Evolutionary conservation across 2,329 filamentous ascomycete genomes (phyloP).

Genomic region (Aspergillus tamarii): DNA sequence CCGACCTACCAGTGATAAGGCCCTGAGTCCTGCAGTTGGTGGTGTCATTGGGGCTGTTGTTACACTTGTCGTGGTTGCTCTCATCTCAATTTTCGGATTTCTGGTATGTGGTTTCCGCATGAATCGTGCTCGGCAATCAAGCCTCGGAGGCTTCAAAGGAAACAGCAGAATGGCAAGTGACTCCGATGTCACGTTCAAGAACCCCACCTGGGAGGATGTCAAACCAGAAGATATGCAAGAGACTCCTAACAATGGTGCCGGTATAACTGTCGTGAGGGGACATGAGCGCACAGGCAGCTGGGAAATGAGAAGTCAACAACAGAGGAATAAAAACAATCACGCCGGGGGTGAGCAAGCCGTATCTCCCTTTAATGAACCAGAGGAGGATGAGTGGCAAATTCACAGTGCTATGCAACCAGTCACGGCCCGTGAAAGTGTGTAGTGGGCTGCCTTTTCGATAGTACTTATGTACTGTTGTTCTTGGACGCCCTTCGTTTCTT

Average conservation of each 20-base stretch:
- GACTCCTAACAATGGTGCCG: slow-evolving; percentile 20
- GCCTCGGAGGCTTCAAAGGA: slow-evolving; percentile 61
- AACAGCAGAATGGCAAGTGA: slow-evolving; percentile 58
- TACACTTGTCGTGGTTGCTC: slow-evolving; percentile 49
- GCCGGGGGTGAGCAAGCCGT: slow-evolving; percentile 19
- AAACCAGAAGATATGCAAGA: slow-evolving; percentile 37
- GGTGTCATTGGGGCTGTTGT: slow-evolving; percentile 62
- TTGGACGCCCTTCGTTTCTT: not conserved
- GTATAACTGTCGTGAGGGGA: slow-evolving; percentile 33
- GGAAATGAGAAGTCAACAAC: slow-evolving; percentile 53
- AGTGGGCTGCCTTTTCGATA: slow-evolving; percentile 20
- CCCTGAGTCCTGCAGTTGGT: slow-evolving; percentile 50
- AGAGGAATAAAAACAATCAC: slow-evolving; percentile 21
- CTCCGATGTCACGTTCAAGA: slow-evolving; percentile 51
- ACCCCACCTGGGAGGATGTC: slow-evolving; percentile 44
- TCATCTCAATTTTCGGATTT: slow-evolving; percentile 44
- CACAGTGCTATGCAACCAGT: slow-evolving; percentile 48
- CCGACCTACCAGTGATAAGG: slow-evolving; percentile 12
- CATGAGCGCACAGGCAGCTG: slow-evolving; percentile 62
- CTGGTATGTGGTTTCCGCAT: slow-evolving; percentile 53
- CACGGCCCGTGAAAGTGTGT: slow-evolving; percentile 54
- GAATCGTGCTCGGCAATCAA: slow-evolving; percentile 43
- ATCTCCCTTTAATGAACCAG: slow-evolving; percentile 51
- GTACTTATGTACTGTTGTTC: not conserved
- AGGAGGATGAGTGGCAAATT: slow-evolving; percentile 41